A percentile compares a stretch with the other conserved stretches of the same genome.
These are phyloP conservation scores for Tulasnella sp. DNA, from an alignment of 768 basidiomycete species.

Conservation along the genomic window DNA sequence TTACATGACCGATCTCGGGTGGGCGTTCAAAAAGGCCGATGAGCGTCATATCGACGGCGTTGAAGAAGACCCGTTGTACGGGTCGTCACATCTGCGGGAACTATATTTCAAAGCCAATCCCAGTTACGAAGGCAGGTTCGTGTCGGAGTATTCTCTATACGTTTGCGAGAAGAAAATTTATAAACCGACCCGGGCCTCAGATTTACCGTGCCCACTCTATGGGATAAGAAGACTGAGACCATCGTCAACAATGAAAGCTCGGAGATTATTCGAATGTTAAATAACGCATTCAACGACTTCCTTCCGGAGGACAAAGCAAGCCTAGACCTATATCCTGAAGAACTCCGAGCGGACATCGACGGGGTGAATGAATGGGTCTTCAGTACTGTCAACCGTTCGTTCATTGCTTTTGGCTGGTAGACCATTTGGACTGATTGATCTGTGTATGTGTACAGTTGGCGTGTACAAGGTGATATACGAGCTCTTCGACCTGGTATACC, in stretches of 20 bases:
- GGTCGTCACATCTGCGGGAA: slow-evolving; percentile 67
- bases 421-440: not conserved
- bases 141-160: not conserved
- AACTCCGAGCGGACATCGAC: slow-evolving; percentile 69
- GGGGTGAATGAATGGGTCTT: slow-evolving; percentile 81
- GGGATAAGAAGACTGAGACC: slow-evolving; percentile 80
- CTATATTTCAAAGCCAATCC: slow-evolving; percentile 73
- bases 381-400: slow-evolving; percentile 71
- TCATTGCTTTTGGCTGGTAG: not conserved
- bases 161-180: not conserved
- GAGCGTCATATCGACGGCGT: slow-evolving; percentile 52
- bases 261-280: slow-evolving; percentile 93
- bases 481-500: not conserved
- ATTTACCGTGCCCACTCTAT: slow-evolving; percentile 84
- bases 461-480: slow-evolving; percentile 57
- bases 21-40: slow-evolving; percentile 73
- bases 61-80: slow-evolving; percentile 65
- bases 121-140: slow-evolving; percentile 59
- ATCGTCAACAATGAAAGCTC: slow-evolving; percentile 95
- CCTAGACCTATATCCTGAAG: slow-evolving; percentile 68
- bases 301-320: slow-evolving; percentile 55
- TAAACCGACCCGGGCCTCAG: slow-evolving; percentile 27
- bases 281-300: slow-evolving; percentile 70
- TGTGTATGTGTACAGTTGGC: slow-evolving; percentile 43
- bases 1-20: slow-evolving; percentile 72